Evolutionary conservation across 768 basidiomycete genomes (phyloP).

Genomic region (Calocera viscosa): DNA sequence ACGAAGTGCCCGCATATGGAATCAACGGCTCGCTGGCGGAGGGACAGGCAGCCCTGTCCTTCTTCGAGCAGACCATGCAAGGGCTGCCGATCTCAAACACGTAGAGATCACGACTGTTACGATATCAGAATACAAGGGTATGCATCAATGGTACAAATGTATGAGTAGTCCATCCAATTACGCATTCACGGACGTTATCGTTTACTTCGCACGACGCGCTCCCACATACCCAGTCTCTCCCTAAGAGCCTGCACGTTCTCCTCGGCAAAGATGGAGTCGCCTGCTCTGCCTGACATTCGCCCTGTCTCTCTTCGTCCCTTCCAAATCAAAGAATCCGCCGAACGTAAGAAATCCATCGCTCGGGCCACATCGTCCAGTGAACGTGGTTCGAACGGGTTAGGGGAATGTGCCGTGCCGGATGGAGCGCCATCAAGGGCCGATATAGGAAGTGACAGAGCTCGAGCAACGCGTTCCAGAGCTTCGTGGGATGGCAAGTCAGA

Average conservation of each 20-base stretch:
- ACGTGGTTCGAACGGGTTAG: not conserved
- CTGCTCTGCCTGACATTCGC: not conserved
- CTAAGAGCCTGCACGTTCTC: not conserved
- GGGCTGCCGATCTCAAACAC: constrained; percentile 12
- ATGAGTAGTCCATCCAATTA: not conserved
- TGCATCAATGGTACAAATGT: not conserved
- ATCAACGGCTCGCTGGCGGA: constrained; percentile 26
- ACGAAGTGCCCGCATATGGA: constrained; percentile 39
- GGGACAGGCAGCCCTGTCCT: constrained; percentile 36
- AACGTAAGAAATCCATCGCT: constrained; percentile 3
- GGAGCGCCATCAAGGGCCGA: not conserved
- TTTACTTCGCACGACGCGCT: constrained; percentile 3
- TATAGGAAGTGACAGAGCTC: not conserved
- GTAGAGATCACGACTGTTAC: not conserved
- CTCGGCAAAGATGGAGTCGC: not conserved
- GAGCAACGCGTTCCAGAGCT: not conserved
- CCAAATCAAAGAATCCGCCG: constrained; percentile 1
- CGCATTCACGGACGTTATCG: not conserved
- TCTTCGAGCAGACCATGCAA: constrained; percentile 35
- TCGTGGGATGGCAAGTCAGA: not conserved
- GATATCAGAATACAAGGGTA: not conserved
- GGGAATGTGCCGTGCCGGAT: not conserved
- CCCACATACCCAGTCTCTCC: not conserved
- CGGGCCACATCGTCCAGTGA: not conserved
- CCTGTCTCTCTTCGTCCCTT: not conserved